phyloP scores from a whole-genome alignment of 2,329 filamentous ascomycete species.

The Penicillium italicum region DNA sequence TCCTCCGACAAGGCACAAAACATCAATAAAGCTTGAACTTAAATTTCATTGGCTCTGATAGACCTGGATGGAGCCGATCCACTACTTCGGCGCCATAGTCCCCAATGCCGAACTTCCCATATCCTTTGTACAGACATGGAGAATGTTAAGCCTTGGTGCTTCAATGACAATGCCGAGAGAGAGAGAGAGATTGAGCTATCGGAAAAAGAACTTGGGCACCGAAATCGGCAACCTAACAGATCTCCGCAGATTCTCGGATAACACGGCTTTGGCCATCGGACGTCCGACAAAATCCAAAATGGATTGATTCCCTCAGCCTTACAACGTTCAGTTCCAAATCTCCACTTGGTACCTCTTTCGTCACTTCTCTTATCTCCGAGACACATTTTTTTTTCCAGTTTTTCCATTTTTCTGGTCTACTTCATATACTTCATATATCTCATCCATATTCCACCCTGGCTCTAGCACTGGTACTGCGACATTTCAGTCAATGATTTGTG shows the following conservation, averaged over 20 bases:
- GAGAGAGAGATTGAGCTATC: not conserved
- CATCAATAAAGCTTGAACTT: not conserved
- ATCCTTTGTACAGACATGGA: too few species aligned
- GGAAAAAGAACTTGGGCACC: not conserved
- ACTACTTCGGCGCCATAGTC: not conserved
- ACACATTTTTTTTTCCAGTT: slow-evolving; percentile 7
- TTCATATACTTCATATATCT: not conserved
- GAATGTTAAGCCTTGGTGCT: not conserved
- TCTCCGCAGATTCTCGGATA: slow-evolving; percentile 22
- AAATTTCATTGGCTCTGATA: not conserved
- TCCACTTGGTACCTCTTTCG: not conserved
- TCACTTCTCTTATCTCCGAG: slow-evolving; percentile 1
- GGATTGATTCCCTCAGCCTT: not conserved
- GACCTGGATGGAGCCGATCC: not conserved
- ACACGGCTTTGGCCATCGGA: slow-evolving; percentile 25
- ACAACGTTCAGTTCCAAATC: not conserved
- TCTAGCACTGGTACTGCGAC: not conserved
- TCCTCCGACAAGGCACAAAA: not conserved
- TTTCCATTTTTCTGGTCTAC: not conserved
- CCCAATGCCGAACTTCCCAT: not conserved
- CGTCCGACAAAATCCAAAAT: slow-evolving; percentile 8
- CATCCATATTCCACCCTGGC: not conserved
- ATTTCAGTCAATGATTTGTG: not conserved
- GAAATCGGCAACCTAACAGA: not conserved
- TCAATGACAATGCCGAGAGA: not conserved